These are phyloP conservation scores for Pecoramyces ruminantium DNA, from an alignment of 192 early-diverging fungal genomes.

Conservation along the genomic window DNA sequence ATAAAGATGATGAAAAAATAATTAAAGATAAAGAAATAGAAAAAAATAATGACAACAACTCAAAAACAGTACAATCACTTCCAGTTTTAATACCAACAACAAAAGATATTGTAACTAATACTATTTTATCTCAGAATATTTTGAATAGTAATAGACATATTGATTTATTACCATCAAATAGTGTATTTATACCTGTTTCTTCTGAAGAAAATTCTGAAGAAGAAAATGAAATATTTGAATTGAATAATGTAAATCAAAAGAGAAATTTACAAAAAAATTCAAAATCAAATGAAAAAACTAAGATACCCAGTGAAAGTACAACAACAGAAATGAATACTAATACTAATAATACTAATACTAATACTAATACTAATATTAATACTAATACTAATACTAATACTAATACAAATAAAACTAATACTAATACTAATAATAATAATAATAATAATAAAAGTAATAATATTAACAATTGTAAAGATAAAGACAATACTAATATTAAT, in stretches of 20 bases:
- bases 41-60: too few relatives aligned
- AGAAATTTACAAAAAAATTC: not conserved
- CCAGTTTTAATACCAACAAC: not conserved
- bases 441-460: too few relatives aligned
- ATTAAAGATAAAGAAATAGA: too few relatives aligned
- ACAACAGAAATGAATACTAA: too few relatives aligned
- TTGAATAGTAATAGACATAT: not conserved
- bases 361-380: too few relatives aligned
- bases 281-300: not conserved
- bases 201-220: not conserved
- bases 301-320: too few relatives aligned
- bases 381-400: too few relatives aligned
- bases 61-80: not conserved
- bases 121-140: not conserved
- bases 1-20: not conserved
- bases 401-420: too few relatives aligned
- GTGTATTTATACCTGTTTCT: not conserved
- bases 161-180: not conserved
- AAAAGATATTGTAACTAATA: not conserved
- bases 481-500: not conserved
- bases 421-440: too few relatives aligned
- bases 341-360: too few relatives aligned
- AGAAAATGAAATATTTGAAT: not conserved
- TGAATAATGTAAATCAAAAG: not conserved
- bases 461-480: not conserved